These are phyloP conservation scores for Luzula sylvatica DNA, from an alignment of 176 grass and related monocot species.

Conservation along the genomic window DNA sequence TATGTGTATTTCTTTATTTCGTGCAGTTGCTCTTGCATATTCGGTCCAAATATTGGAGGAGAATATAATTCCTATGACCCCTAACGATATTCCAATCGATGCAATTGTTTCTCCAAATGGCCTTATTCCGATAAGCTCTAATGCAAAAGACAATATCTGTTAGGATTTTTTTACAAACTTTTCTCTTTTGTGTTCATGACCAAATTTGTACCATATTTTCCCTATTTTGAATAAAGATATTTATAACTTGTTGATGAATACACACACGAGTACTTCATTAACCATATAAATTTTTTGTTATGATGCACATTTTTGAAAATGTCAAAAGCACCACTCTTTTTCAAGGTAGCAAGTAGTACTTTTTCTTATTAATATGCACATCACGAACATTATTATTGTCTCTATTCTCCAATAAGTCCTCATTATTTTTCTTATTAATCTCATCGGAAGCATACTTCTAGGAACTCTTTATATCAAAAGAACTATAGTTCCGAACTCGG, in stretches of 20 bases:
- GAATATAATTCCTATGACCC: constrained; percentile 42
- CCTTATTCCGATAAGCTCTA: constrained; percentile 51
- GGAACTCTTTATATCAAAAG: not conserved
- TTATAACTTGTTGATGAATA: not conserved
- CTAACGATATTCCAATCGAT: constrained; percentile 66
- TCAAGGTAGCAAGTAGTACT: too few species aligned
- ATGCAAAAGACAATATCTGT: constrained; percentile 37
- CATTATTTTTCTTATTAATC: constrained; percentile 1
- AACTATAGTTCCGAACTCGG: not conserved
- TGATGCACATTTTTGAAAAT: constrained; percentile 3
- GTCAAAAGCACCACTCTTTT: too few species aligned
- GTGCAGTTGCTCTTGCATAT: constrained; percentile 82
- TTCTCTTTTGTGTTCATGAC: not conserved
- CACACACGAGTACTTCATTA: not conserved
- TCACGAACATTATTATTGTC: constrained; percentile 7
- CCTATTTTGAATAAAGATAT: too few species aligned
- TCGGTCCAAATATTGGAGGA: constrained; percentile 74
- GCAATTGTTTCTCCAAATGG: constrained; percentile 51
- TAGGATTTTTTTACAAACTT: not conserved
- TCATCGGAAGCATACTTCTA: constrained; percentile 1
- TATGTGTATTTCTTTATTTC: constrained; percentile 9
- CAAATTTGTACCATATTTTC: not conserved
- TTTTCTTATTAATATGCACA: constrained; percentile 14
- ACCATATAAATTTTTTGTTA: not conserved
- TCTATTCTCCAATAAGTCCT: not conserved